Evolutionary conservation across 805 yeast genomes (phyloP), one percentile per base, ranked within the genome.

Genomic region (Metschnikowia shivogae): DNA sequence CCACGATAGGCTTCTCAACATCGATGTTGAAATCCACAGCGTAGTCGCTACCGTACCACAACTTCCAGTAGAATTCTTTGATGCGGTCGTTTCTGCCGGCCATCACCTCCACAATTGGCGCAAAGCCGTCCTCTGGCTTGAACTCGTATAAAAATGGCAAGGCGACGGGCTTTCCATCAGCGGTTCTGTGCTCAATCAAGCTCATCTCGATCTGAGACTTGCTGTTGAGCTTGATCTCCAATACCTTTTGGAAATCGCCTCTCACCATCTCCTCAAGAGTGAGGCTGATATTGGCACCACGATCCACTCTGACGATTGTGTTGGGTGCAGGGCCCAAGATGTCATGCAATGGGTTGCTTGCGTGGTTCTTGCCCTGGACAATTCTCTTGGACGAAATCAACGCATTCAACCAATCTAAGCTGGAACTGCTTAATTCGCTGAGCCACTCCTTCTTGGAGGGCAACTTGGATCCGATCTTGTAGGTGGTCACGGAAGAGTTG

Each of bases 31-130:
- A 77, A 56, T 86, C 82, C 55, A 82, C 82, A 36, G 81, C 78
- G 34, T 66, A 63, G 37, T 67, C 62, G 35, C 72, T 53, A 50
- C 92, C 95, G 62, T 89, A 89, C 99, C 99, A 93, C 60, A 92
- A 75, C 64, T 84, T 84, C 99, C 99, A 93, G 81, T 93, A 93
- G 76, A 93, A 88, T 67, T 83, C 82, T 74, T 93, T 93, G 70
- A 95, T 92, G 67, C 98, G 81, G 49, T 80, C 80, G 70, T 93
- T 93, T 75, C 99, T 84, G 59, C 83, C 93, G 53, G 82, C 86
- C 83, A 88, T 85, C 32, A 85, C 80, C 72, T 93, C 99, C 54
- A 82, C 74, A 56, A 93, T 86, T 62, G 99, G 98, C 48, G 97
- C 95, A 63, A 85, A 90, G n/a, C 99, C 99, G 64, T 85, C 87